Base-by-base conservation (phyloP, 2,329 filamentous ascomycete genomes). In the Pseudogymnoascus sp. region DNA sequence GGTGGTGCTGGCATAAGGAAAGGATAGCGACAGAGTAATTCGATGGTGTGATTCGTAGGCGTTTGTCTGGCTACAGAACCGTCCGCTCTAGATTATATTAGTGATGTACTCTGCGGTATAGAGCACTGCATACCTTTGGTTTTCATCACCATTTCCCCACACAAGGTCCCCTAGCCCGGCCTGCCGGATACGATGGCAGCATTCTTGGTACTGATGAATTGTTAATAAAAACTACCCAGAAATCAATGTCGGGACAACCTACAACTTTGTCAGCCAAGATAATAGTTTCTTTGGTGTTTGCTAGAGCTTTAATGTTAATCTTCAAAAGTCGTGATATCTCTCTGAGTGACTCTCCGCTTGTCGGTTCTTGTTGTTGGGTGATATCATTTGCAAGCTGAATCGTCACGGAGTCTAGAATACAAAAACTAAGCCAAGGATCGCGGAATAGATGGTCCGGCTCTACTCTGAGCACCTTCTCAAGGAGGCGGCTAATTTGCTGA, bases 401-500 rank as follows among this genome's bases (percentile, higher is more conserved):
- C 10, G 35, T 18, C 6, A 41, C 28, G 7, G 30, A 38, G 39
- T 59, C 57, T 10, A 59, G 57, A 28, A 59, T 48, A 28, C 35
- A 59, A 59, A 59, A 48, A 9, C 21, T 19, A 26, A 59, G 39
- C 57, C 57, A 59, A 4, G 57, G 35, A 18, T 59, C 57, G 15
- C 57, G 57, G 12, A 59, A 59, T 30, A 59, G 12, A 12, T 59
- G 57, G 18, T 59, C 57, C 10, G 57, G 34, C 8, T 59, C 57
- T 23, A 59, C 21, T n/a, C 18, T 45, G 13, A 59, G 57, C 21
- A 48, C 9, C 39, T 59, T 59, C 21, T 59, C 57, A 18, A 59
- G 26, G 21, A 41, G 23, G 21, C 21, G 39, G 35, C 35, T 38
- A 28, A 59, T 59, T 15, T 37, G 23, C 10, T 59, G 23, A 5